Percentiles rank a stretch among this genome's conserved stretches.
phyloP scores from a whole-genome alignment of 2,329 filamentous ascomycete species.

The Fusarium pseudograminearum region DNA sequence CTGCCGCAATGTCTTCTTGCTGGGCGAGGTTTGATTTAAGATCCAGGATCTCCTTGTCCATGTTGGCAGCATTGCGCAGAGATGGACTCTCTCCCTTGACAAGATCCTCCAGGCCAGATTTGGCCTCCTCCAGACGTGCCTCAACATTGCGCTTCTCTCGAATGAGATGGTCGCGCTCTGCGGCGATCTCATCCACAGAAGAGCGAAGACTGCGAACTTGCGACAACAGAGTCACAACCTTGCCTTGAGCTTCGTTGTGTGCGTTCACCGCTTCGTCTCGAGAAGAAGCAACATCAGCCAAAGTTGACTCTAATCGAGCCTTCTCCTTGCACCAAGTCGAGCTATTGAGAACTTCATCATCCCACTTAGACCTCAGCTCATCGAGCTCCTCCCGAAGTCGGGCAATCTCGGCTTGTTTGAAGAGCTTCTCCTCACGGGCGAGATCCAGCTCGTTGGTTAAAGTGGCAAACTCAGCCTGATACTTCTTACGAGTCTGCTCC shows the following conservation, averaged over 20 bases:
- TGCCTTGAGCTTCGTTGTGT: constrained; percentile 94
- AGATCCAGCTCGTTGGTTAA: constrained; percentile 93
- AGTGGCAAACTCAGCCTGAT: constrained; percentile 90
- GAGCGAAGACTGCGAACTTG: constrained; percentile 88
- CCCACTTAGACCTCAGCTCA: constrained; percentile 95
- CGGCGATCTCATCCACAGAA: constrained; percentile 84
- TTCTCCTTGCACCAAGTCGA: constrained; percentile 99
- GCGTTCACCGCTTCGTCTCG: constrained; percentile 92
- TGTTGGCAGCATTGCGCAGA: constrained; percentile 87
- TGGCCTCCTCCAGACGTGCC: constrained; percentile 85
- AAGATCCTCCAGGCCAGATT: constrained; percentile 88
- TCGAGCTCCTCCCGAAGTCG: constrained; percentile 96
- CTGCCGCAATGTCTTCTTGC: constrained; percentile 90
- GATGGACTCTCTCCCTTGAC: constrained; percentile 87
- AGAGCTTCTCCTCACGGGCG: constrained; percentile 89
- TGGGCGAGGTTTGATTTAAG: constrained; percentile 90
- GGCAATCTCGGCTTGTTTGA: constrained; percentile 86
- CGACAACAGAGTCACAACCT: constrained; percentile 89
- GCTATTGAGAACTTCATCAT: constrained; percentile 96
- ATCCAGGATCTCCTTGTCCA: constrained; percentile 89
- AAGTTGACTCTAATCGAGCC: constrained; percentile 86
- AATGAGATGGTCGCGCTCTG: constrained; percentile 84
- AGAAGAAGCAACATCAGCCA: constrained; percentile 90
- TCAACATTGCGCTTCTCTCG: constrained; percentile 94
- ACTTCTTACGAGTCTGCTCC: constrained; percentile 98